Base-by-base conservation (phyloP, 2,329 filamentous ascomycete species). In the Xylaria sp. region DNA sequence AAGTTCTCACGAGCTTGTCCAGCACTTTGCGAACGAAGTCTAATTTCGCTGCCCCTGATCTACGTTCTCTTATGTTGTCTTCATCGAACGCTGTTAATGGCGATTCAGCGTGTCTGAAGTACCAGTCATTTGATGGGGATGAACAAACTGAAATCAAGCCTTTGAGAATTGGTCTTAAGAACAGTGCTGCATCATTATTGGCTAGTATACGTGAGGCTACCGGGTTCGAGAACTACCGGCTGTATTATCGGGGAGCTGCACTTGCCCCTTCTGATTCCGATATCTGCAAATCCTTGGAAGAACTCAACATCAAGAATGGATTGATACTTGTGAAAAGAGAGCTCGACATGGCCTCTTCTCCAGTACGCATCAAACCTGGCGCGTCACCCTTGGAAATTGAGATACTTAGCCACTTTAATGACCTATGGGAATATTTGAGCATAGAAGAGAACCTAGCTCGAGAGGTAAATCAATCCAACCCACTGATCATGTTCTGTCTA, bases 351-450 rank as follows among this genome's bases (percentile, higher is more conserved):
- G 76, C 80, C 9, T 78, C 80, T 3, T 78, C 82, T 63, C 75
- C 83, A 29, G 72, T 81, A 68, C 75, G 82, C 33, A 79, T 85
- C 59, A 83, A 82, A 68, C 84, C 79, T 58, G 87, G 81, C 56
- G 86, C 82, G 53, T 89, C 82, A 69, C 85, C 81, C 39, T 85
- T 98, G 2, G 93, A 98, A 75, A 85, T 87, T 13, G 92, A 95
- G 73, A 89, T 98, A 25, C 82, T 96, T 71, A 86, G 89, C 64
- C 92, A 96, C 77, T 97, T 97, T 74, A 86, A 92, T 61, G 89
- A 95, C 67, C 81, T 99, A 27, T 97, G 96, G 85, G 86, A 88
- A 49, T 91, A 95, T 73, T 84, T 98, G 61, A 88, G 89, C 69
- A 86, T 94, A 80, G 87, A 92, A 50, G 89, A 94, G 65, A 83